A percentile compares a stretch with the other conserved stretches of the same genome.
phyloP scores from a whole-genome alignment of 139 green algal species.

The Chlamydomonas schloesseri region DNA sequence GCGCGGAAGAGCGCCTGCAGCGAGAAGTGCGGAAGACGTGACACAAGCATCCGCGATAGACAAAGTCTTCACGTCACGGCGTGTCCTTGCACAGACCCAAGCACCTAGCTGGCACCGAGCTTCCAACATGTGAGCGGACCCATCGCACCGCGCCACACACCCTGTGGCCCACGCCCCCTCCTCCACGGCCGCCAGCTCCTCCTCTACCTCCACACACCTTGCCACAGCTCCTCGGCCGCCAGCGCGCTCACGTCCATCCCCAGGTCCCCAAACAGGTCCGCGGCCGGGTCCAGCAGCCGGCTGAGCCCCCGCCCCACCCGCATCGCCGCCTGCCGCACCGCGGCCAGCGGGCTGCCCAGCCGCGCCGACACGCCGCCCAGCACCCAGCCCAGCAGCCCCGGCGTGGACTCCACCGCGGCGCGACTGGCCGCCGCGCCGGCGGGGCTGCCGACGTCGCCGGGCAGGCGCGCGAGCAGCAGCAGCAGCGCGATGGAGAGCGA shows the following conservation, averaged over 20 bases:
- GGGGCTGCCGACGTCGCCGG: neutral
- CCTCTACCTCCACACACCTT: conserved; percentile 11
- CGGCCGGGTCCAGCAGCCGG: conserved; percentile 58
- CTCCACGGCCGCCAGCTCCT: neutral
- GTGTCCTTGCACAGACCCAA: too few relatives aligned
- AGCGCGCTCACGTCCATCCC: conserved; percentile 43
- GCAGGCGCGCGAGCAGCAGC: conserved; percentile 17
- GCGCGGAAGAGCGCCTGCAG: neutral
- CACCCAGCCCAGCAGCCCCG: conserved; percentile 54
- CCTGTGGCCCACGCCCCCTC: neutral
- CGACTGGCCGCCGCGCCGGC: neutral
- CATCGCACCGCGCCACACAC: too few relatives aligned
- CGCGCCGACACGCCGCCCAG: conserved; percentile 66
- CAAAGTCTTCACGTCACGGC: too few relatives aligned
- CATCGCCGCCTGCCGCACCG: conserved; percentile 70
- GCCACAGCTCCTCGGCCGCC: conserved; percentile 69
- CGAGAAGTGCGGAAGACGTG: too few relatives aligned
- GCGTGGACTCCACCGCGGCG: conserved; percentile 12
- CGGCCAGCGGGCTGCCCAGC: conserved; percentile 69
- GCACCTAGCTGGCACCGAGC: too few relatives aligned
- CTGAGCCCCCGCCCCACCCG: conserved; percentile 65
- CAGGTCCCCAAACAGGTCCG: conserved; percentile 67
- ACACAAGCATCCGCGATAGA: too few relatives aligned
- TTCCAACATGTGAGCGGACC: too few relatives aligned
- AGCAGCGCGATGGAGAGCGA: conserved; percentile 65